These are phyloP conservation scores for Arachnomyces sp. DNA, from an alignment of 2,329 filamentous ascomycete species.

Conservation along the genomic window DNA sequence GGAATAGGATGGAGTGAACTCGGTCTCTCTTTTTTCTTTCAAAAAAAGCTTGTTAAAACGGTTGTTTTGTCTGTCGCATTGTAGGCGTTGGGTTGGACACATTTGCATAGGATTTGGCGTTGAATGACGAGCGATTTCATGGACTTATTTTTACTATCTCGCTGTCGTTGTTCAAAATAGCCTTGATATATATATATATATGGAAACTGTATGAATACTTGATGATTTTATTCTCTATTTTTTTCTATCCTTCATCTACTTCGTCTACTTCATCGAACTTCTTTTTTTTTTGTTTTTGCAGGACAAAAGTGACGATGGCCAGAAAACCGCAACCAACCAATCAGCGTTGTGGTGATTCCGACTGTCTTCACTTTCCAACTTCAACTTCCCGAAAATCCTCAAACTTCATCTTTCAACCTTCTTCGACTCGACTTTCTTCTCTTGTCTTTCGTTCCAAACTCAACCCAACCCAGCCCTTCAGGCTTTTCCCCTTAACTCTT, in stretches of 20 bases:
- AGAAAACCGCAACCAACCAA: slow-evolving; percentile 29
- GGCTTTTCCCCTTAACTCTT: slow-evolving; percentile 13
- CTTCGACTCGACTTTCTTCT: slow-evolving; percentile 23
- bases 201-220: not conserved
- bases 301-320: not conserved
- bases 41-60: slow-evolving; percentile 7
- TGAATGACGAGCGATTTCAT: not conserved
- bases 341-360: slow-evolving; percentile 35
- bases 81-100: not conserved
- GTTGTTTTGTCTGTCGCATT: slow-evolving; percentile 12
- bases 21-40: slow-evolving; percentile 4
- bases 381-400: slow-evolving; percentile 22
- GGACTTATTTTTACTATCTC: not conserved
- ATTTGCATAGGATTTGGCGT: not conserved
- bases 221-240: not conserved
- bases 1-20: slow-evolving; percentile 30
- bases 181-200: no score
- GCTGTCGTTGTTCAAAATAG: no score
- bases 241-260: not conserved
- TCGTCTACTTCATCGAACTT: not conserved
- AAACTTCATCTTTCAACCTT: no score
- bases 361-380: slow-evolving; percentile 32
- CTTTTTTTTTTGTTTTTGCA: not conserved
- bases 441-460: slow-evolving; percentile 20
- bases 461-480: slow-evolving; percentile 12